These are phyloP conservation scores for Aspergillus sp. DNA, from an alignment of 2,329 filamentous ascomycete genomes.

Conservation along the genomic window DNA sequence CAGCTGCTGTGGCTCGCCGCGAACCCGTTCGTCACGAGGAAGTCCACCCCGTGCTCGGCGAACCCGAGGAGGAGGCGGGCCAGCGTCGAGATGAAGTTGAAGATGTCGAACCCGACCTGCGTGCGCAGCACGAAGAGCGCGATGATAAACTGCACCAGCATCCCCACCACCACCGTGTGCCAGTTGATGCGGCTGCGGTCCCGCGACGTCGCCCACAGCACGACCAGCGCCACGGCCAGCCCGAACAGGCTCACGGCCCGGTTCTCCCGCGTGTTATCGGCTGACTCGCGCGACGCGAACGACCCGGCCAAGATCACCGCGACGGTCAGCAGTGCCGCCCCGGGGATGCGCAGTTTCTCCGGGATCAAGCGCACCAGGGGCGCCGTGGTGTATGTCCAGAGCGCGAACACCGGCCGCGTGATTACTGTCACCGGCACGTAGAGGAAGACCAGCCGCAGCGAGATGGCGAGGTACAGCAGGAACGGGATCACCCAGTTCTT, in stretches of 20 bases:
- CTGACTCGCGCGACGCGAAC: slow-evolving; percentile 62
- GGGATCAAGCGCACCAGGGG: slow-evolving; percentile 56
- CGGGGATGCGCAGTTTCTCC: slow-evolving; percentile 53
- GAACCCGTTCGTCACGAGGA: slow-evolving; percentile 51
- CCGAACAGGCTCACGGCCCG: slow-evolving; percentile 76
- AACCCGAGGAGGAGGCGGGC: slow-evolving; percentile 69
- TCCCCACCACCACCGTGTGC: slow-evolving; percentile 79
- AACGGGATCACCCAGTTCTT: slow-evolving; percentile 79
- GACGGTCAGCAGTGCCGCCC: slow-evolving; percentile 57
- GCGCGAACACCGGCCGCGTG: slow-evolving; percentile 56
- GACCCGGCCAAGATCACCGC: slow-evolving; percentile 68
- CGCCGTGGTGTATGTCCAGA: slow-evolving; percentile 60
- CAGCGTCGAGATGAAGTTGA: slow-evolving; percentile 73
- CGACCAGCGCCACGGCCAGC: slow-evolving; percentile 59
- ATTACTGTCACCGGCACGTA: slow-evolving; percentile 61
- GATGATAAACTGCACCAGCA: slow-evolving; percentile 80
- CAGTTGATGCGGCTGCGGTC: slow-evolving; percentile 55
- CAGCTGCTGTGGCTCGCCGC: slow-evolving; percentile 41
- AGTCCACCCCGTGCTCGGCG: slow-evolving; percentile 62
- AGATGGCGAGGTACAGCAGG: slow-evolving; percentile 67
- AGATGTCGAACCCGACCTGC: slow-evolving; percentile 75
- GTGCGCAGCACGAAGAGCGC: slow-evolving; percentile 83
- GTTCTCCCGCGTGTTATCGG: slow-evolving; percentile 70
- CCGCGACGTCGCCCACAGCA: slow-evolving; percentile 63
- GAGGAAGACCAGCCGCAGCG: slow-evolving; percentile 64